Conservation (phyloP, 345 rosid species). For the Rhizophora apiculata region DNA sequence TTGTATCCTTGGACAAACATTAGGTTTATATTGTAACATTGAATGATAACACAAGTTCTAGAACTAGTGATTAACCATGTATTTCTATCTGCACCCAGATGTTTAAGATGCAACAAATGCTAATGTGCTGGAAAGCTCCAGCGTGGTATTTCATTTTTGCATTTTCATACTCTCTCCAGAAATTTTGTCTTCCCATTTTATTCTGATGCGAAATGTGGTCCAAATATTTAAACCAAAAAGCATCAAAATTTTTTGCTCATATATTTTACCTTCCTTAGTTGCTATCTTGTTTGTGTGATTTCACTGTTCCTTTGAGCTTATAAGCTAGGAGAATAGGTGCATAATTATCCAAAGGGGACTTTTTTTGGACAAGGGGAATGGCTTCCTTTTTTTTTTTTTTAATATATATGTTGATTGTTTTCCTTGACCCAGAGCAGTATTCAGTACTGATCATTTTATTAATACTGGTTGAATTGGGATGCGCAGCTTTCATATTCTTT, state of each 20-base stretch:
- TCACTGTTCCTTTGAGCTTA: too few relatives aligned
- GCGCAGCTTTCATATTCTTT: constrained; percentile 90
- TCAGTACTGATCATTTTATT: constrained; percentile 56
- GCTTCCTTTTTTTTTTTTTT: constrained; percentile 5
- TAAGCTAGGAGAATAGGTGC: too few relatives aligned
- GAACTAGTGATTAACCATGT: neutral
- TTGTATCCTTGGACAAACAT: constrained; percentile 62
- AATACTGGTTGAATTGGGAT: constrained; percentile 87
- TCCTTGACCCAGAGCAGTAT: constrained; percentile 75
- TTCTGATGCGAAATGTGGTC: neutral
- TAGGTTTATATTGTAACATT: neutral
- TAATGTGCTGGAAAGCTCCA: neutral
- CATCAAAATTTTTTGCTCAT: neutral
- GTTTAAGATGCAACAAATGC: neutral
- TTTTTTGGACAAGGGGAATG: too few relatives aligned
- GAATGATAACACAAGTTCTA: neutral
- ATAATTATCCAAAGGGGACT: too few relatives aligned
- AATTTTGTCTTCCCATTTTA: neutral
- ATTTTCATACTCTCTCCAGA: neutral
- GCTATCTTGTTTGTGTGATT: too few relatives aligned
- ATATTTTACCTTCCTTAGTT: too few relatives aligned
- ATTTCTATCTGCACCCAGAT: too few relatives aligned
- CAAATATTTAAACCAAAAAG: neutral
- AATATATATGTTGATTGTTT: constrained; percentile 21
- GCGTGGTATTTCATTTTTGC: neutral